Evolutionary conservation across 1,284 basidiomycete genomes (phyloP).

Genomic region (Rugosomyces carneus): DNA sequence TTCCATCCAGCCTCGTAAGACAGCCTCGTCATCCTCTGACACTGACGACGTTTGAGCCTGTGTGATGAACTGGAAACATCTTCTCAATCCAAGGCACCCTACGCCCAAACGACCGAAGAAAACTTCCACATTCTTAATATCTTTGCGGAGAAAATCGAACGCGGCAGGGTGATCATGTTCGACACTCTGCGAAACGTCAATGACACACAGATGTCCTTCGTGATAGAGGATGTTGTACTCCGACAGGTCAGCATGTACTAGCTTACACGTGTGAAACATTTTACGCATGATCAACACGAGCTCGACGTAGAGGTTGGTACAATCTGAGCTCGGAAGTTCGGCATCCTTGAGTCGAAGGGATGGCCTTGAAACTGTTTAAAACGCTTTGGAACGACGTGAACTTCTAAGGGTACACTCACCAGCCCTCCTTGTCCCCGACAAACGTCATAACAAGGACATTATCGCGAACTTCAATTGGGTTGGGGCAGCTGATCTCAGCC

Average conservation of each 20-base stretch:
- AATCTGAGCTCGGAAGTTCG: conserved; percentile 47
- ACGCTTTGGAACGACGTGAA: not conserved
- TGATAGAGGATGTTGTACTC: conserved; percentile 97
- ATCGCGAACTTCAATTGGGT: conserved; percentile 89
- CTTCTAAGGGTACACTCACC: conserved; percentile 40
- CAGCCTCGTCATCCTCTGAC: conserved; percentile 32
- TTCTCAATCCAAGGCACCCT: conserved; percentile 71
- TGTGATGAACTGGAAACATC: conserved; percentile 87
- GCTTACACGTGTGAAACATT: conserved; percentile 87
- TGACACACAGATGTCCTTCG: conserved; percentile 81
- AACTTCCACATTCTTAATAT: conserved; percentile 90
- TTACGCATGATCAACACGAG: conserved; percentile 75
- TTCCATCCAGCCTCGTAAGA: conserved; percentile 48
- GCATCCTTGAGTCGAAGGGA: conserved; percentile 92
- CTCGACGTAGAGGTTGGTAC: conserved; percentile 71
- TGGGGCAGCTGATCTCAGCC: conserved; percentile 83
- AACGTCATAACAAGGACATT: conserved; percentile 98
- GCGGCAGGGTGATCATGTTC: conserved; percentile 97
- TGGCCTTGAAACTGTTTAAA: conserved; percentile 46
- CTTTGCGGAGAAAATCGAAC: conserved; percentile 92
- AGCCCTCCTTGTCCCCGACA: conserved; percentile 76
- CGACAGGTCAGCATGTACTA: conserved; percentile 96
- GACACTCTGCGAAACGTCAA: conserved; percentile 98
- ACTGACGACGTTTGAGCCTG: conserved; percentile 40
- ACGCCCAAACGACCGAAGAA: conserved; percentile 83